Conservation (phyloP, 169 alveolate species). For the Neospora caninum region DNA sequence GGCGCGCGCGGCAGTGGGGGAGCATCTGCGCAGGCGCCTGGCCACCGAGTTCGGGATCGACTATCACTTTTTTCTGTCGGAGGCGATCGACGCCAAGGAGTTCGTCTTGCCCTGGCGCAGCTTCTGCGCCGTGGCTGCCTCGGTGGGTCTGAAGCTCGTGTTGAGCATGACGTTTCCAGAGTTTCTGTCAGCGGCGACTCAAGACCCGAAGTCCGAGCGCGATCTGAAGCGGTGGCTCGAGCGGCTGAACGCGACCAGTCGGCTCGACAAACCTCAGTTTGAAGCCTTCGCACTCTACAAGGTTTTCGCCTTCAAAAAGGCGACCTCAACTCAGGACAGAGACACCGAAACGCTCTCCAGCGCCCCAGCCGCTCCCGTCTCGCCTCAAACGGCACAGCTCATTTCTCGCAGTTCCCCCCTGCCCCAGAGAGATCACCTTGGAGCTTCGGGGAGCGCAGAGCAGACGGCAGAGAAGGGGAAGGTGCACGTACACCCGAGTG, state of each 20-base stretch:
- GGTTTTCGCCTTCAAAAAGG: conserved; percentile 26
- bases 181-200: conserved; percentile 33
- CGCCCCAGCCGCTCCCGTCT: too few relatives aligned
- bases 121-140: conserved; percentile 59
- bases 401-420: too few relatives aligned
- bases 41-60: conserved; percentile 67
- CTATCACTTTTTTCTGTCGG: conserved; percentile 79
- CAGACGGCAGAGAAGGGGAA: not conserved
- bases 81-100: conserved; percentile 78
- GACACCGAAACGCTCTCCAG: not conserved
- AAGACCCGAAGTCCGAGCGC: not conserved
- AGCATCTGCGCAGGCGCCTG: conserved; percentile 14
- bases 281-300: conserved; percentile 41
- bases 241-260: not conserved
- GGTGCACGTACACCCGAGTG: not conserved
- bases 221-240: conserved; percentile 10
- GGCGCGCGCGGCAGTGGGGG: conserved; percentile 71
- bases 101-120: conserved; percentile 72
- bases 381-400: too few relatives aligned
- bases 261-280: conserved; percentile 20
- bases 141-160: conserved; percentile 63
- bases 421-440: too few relatives aligned
- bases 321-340: not conserved
- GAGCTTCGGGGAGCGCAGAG: not conserved
- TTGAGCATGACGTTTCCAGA: conserved; percentile 63